Evolutionary conservation across 257 asterid species (phyloP), one percentile per base, ranked within the genome.

Genomic region (Jasminum sambac): DNA sequence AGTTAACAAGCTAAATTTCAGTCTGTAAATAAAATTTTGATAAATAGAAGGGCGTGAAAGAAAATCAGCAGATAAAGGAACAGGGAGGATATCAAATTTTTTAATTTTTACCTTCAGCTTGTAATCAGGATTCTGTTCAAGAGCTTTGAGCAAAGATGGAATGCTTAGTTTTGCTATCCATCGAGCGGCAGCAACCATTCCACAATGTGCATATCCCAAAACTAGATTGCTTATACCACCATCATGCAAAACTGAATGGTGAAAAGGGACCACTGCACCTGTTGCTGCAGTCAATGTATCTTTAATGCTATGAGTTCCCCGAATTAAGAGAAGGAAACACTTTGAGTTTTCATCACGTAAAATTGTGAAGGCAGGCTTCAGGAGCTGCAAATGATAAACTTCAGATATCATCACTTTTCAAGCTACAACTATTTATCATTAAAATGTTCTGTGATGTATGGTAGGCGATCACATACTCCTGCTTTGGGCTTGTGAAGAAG

Each of bases 161-260:
- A 78, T 82, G 74, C 90, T 77, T 2, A 88, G 88, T 84, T 88
- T 88, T 41, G 96, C 91, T 69, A 88, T 90, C 96, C 96, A 90
- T 46, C 95, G 81, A 64, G 96, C 96, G 59, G 95, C 95, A 84
- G 96, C 96, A 76, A 88, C 96, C 96, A 90, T 90, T 39, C 96
- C 96, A 79, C 96, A 88, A 78, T 90, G 96, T 6, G 95, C 96
- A 66, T 90, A 86, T 70, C 96, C 95, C 74, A 90, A 78, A 63
- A 84, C 89, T 69, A 88, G 84, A 79, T 83, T 86, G 83, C 86
- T 76, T 60, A 90, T 73, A 36, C 96, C 96, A 42, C 95, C 95
- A 80, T 85, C 91, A 82, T 85, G 74, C 80, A 88, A 73, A 79
- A 88, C 88, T 25, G 95, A 90, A 80, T 88, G 96, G 84, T 90